Conservation (phyloP, 163 green algal genomes). For the Coccomyxa subellipsoidea region DNA sequence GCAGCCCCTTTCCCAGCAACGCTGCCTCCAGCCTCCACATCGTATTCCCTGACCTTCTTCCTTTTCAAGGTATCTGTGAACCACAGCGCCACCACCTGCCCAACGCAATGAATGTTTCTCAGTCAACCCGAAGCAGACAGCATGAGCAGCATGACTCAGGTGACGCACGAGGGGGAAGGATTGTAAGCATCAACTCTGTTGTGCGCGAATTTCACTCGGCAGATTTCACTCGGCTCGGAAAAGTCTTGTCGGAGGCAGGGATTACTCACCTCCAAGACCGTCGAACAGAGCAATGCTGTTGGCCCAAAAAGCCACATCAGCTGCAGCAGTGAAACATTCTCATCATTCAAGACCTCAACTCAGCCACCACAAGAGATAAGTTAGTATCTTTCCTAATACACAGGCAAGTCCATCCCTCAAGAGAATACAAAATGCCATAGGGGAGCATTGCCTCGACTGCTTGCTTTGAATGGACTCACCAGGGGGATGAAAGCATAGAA, state of each 20-base stretch:
- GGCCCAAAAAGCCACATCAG: neutral
- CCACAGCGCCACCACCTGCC: neutral
- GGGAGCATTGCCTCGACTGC: neutral
- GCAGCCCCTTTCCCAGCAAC: neutral
- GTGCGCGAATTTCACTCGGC: too few relatives aligned
- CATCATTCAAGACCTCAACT: too few relatives aligned
- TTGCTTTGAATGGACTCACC: neutral
- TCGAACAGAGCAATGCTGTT: neutral
- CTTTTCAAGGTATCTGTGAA: neutral
- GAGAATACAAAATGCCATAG: neutral
- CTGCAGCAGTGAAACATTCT: neutral
- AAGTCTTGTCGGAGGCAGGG: too few relatives aligned
- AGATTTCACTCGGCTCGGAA: too few relatives aligned
- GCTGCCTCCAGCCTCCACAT: neutral
- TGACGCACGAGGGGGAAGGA: too few relatives aligned
- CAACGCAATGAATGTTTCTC: neutral
- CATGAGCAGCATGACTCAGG: too few relatives aligned
- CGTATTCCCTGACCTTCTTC: neutral
- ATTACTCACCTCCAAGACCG: neutral
- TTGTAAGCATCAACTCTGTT: too few relatives aligned
- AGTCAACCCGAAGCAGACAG: too few relatives aligned
- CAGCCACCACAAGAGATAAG: too few relatives aligned
- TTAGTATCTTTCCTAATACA: too few relatives aligned
- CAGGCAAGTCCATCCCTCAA: too few relatives aligned
- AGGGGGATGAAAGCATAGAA: conserved; percentile 8